phyloP scores from a whole-genome alignment of 257 asterid species.

The Hygrophila difformis region DNA sequence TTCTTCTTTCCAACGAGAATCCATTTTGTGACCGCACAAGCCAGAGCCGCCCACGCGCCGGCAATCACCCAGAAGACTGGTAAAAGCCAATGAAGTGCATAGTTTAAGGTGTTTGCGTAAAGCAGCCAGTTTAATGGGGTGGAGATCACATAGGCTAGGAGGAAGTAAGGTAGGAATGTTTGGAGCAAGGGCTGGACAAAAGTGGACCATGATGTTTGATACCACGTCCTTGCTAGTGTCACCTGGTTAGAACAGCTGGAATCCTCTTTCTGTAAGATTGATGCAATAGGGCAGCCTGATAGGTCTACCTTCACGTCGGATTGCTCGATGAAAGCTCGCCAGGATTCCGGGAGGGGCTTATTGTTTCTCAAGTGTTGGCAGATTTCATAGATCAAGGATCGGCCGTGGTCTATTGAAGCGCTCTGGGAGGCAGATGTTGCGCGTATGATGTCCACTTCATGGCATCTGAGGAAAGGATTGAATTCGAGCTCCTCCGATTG shows the following conservation, averaged over 20 bases:
- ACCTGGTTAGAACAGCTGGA: constrained; percentile 18
- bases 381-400: constrained; percentile 65
- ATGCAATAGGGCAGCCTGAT: constrained; percentile 68
- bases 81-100: constrained; percentile 43
- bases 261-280: constrained; percentile 14
- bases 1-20: constrained; percentile 55
- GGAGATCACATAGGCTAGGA: constrained; percentile 35
- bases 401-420: constrained; percentile 87
- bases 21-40: constrained; percentile 51
- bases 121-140: constrained; percentile 36
- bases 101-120: constrained; percentile 17
- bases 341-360: constrained; percentile 69
- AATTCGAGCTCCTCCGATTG: constrained; percentile 64
- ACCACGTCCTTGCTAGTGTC: constrained; percentile 50
- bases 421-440: constrained; percentile 74
- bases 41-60: constrained; percentile 40
- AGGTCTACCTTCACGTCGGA: constrained; percentile 83
- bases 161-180: constrained; percentile 57
- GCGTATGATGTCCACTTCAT: constrained; percentile 63
- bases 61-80: constrained; percentile 69
- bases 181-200: constrained; percentile 62
- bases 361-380: constrained; percentile 77
- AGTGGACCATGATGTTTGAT: constrained; percentile 55
- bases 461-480: constrained; percentile 59
- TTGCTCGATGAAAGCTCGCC: constrained; percentile 74